These are phyloP conservation scores for Lipomyces starkeyi DNA, from an alignment of 805 yeast genomes.

Conservation along the genomic window DNA sequence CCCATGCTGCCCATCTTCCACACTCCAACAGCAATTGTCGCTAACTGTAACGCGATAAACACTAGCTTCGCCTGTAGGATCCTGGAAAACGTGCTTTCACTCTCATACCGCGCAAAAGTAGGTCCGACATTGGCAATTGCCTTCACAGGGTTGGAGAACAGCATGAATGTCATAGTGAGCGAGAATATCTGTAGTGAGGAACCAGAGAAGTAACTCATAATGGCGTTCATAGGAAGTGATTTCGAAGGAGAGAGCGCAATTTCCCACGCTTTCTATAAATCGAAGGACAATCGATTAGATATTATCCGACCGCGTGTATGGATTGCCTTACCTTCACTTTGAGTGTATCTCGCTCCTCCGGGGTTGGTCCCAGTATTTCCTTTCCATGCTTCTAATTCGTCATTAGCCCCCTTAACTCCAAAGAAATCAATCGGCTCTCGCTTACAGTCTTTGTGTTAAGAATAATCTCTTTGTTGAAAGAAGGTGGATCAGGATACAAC, in stretches of 20 bases:
- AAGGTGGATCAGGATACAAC: conserved; percentile 26
- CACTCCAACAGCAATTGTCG: conserved; percentile 73
- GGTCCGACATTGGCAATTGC: conserved; percentile 65
- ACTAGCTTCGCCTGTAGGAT: conserved; percentile 53
- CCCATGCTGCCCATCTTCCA: conserved; percentile 91
- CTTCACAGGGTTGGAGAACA: conserved; percentile 76
- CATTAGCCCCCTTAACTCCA: not conserved
- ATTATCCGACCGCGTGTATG: not conserved
- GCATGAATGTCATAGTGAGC: conserved; percentile 84
- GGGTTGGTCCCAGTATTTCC: conserved; percentile 25
- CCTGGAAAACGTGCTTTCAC: conserved; percentile 42
- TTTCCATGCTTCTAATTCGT: conserved; percentile 27
- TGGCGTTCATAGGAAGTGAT: conserved; percentile 82
- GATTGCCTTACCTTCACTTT: conserved; percentile 31
- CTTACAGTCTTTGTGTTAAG: conserved; percentile 25
- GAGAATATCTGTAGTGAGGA: conserved; percentile 88
- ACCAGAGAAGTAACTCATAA: conserved; percentile 94
- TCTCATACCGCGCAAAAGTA: conserved; percentile 54
- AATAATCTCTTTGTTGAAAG: conserved; percentile 32
- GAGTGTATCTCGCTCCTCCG: conserved; percentile 34
- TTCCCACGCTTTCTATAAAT: conserved; percentile 76
- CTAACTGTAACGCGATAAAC: conserved; percentile 56
- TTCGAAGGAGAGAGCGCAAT: conserved; percentile 82
- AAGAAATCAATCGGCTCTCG: not conserved
- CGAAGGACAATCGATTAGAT: not conserved